phyloP scores from a whole-genome alignment of 2,329 filamentous ascomycete genomes.

The Arthrinium puccinioides region DNA sequence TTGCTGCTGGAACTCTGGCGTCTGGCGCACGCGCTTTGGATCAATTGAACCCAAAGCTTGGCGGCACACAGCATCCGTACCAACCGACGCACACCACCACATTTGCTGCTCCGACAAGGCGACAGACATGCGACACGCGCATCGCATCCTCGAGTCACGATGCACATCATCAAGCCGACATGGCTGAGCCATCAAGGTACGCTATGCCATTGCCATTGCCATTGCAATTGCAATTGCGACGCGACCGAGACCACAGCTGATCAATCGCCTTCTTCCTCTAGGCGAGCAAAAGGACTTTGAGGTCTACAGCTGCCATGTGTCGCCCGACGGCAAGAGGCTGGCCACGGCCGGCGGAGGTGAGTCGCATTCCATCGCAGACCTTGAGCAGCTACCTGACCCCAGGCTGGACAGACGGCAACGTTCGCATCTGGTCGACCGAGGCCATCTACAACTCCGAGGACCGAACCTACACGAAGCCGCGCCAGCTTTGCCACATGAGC shows the following conservation, averaged over 20 bases:
- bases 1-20: too few species aligned
- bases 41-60: too few species aligned
- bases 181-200: constrained; percentile 91
- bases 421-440: constrained; percentile 96
- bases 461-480: constrained; percentile 65
- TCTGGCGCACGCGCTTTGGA: too few species aligned
- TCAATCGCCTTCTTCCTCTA: constrained; percentile 26
- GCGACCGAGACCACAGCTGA: constrained; percentile 5
- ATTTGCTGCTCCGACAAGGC: too few species aligned
- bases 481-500: constrained; percentile 95
- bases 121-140: constrained; percentile 22
- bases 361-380: constrained; percentile 17
- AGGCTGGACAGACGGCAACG: constrained; percentile 69
- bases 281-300: constrained; percentile 98
- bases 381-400: constrained; percentile 4
- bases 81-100: too few species aligned
- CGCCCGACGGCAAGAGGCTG: constrained; percentile 83
- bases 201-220: constrained; percentile 7
- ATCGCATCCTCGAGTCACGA: constrained; percentile 29
- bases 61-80: too few species aligned
- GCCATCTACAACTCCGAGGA: constrained; percentile 78
- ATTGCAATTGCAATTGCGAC: constrained; percentile 8
- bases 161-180: constrained; percentile 88
- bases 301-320: constrained; percentile 97
- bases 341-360: constrained; percentile 89